Evolutionary conservation across 176 grass and related monocot species (phyloP), one percentile per base, ranked within the genome.

Genomic region (Ensete glaucum): DNA sequence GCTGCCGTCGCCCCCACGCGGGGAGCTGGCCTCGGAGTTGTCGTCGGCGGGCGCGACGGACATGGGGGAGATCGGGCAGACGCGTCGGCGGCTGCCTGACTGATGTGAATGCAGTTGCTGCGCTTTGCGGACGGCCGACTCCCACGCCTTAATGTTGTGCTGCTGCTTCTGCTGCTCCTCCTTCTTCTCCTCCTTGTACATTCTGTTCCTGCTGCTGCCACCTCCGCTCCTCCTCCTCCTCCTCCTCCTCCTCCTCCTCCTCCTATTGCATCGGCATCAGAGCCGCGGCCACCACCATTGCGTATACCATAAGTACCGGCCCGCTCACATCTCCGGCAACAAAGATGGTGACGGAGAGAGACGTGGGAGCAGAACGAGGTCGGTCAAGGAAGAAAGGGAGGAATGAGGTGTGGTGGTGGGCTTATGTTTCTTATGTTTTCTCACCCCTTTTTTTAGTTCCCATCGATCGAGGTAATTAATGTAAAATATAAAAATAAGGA

Each of bases 71-170:
- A 64, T 21, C 20, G 11, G 9, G 67, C 25, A 69, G 13, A 27
- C 25, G 5, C 34, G 67, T 24, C 67, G 67, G 26, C 67, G 67
- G 57, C 20, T 62, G 26, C 67, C 67, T 11, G 34, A 43, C 34
- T 43, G 34, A 43, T 43, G 34, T 43, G 34, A 43, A 43, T 43
- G 34, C 67, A 48, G 67, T 29, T 69, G 67, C 67, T 69, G 67
- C 26, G 54, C 16, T 26, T 59, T 75, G 54, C 54, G 26, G 52
- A 60, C 73, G 25, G 26, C 43, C 52, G 73, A 75, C 73, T 75
- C 54, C 73, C 73, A 75, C 25, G 73, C 53, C 26, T 75, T 75
- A 22, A 3, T 24, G 24, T 34, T 51, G 48, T 71, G 34, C 50
- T 71, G 69, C 69, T 71, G 11, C 63, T 24, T 5, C 62, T 25